phyloP scores from a whole-genome alignment of 441 rosid genomes.

The Omphalea diandra region DNA sequence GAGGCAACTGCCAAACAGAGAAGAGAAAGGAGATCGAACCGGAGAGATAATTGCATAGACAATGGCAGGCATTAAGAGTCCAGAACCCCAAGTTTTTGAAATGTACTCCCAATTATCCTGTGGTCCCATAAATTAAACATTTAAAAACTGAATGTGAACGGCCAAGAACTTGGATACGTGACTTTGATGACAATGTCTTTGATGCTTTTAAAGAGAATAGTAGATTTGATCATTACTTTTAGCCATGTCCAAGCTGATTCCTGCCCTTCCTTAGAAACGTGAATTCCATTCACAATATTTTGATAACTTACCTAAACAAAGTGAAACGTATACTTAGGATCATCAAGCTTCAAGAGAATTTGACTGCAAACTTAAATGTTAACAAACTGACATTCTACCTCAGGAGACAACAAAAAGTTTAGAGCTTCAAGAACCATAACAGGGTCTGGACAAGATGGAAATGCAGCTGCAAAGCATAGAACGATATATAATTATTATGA shows the following conservation, averaged over 20 bases:
- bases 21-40: slow-evolving; percentile 40
- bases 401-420: slow-evolving; percentile 70
- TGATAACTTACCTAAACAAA: slow-evolving; percentile 74
- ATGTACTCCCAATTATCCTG: slow-evolving; percentile 87
- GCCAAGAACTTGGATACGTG: neutral
- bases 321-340: slow-evolving; percentile 5
- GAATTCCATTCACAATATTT: slow-evolving; percentile 69
- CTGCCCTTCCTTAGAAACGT: slow-evolving; percentile 75
- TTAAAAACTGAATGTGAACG: neutral
- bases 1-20: neutral
- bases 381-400: slow-evolving; percentile 47
- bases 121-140: neutral
- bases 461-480: slow-evolving; percentile 50
- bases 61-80: slow-evolving; percentile 71
- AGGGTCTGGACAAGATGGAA: slow-evolving; percentile 70
- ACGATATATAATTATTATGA: slow-evolving; percentile 13
- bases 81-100: slow-evolving; percentile 65
- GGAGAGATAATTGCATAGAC: slow-evolving; percentile 71
- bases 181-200: neutral
- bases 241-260: slow-evolving; percentile 95
- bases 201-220: neutral
- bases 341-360: slow-evolving; percentile 10
- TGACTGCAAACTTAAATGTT: neutral
- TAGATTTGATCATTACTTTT: slow-evolving; percentile 37
- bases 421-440: slow-evolving; percentile 63